These are phyloP conservation scores for Flaveria brownii DNA, from an alignment of 129 eudicot genomes.

Conservation along the genomic window DNA sequence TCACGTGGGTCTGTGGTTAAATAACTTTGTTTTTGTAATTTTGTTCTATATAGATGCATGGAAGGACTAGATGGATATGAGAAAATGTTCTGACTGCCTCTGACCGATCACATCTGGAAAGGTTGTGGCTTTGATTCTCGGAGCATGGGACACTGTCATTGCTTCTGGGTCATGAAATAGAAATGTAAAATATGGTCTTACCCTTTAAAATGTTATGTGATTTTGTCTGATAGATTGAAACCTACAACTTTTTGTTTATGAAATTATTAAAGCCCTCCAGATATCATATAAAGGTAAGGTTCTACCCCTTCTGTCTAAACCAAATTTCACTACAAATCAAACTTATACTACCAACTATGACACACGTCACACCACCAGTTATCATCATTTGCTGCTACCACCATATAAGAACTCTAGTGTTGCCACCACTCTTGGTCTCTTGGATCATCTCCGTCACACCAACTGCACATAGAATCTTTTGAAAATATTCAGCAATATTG, in stretches of 20 bases:
- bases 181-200: conserved; percentile 12
- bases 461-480: too few relatives aligned
- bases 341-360: too few relatives aligned
- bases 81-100: neutral
- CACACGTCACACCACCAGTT: too few relatives aligned
- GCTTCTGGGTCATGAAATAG: neutral
- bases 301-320: too few relatives aligned
- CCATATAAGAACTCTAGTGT: too few relatives aligned
- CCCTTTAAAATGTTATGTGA: conserved; percentile 2
- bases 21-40: neutral
- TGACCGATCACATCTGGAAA: neutral
- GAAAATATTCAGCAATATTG: too few relatives aligned
- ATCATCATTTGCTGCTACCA: too few relatives aligned
- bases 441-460: too few relatives aligned
- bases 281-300: too few relatives aligned
- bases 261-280: neutral
- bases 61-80: conserved; percentile 6
- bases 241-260: neutral
- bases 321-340: too few relatives aligned
- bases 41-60: conserved; percentile 8
- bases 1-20: neutral
- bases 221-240: conserved; percentile 11
- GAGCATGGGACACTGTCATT: conserved; percentile 3
- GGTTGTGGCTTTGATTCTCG: conserved; percentile 1
- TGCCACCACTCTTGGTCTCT: too few relatives aligned